Conservation (phyloP, 208 protist species). For the Trypanosoma melophagium region DNA sequence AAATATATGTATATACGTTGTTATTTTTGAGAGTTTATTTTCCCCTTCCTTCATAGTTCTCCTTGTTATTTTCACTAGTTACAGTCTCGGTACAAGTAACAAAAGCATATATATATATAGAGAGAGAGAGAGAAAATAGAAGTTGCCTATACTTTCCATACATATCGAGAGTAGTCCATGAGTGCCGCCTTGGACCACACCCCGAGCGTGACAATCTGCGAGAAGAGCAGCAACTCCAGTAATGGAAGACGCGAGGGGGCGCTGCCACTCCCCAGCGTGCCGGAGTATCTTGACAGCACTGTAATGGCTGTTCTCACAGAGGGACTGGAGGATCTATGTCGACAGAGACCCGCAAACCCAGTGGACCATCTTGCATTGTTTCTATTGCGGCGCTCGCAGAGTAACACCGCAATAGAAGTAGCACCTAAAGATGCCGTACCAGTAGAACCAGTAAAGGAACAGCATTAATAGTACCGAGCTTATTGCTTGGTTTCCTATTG, state of each 20-base stretch:
- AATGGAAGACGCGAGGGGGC: not conserved
- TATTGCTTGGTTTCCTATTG: not conserved
- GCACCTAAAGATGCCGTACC: slow-evolving; percentile 51
- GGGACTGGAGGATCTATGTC: slow-evolving; percentile 82
- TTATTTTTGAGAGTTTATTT: too few species aligned
- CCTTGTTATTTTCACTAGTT: too few species aligned
- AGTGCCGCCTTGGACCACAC: not conserved
- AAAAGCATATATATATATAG: not conserved
- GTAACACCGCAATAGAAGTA: slow-evolving; percentile 72
- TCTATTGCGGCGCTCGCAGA: slow-evolving; percentile 74
- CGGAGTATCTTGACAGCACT: slow-evolving; percentile 86
- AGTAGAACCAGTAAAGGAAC: slow-evolving; percentile 12
- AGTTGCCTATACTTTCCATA: too few species aligned
- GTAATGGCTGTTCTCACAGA: slow-evolving; percentile 87
- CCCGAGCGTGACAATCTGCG: not conserved
- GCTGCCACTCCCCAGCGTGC: slow-evolving; percentile 27
- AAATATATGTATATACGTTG: too few species aligned
- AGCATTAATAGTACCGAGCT: not conserved
- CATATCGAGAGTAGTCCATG: not conserved
- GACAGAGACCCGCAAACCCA: slow-evolving; percentile 89
- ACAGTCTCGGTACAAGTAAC: too few species aligned
- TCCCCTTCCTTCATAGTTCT: too few species aligned
- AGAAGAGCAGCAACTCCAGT: not conserved
- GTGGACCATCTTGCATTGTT: slow-evolving; percentile 91
- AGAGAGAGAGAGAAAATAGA: not conserved